phyloP scores from a whole-genome alignment of 1,139 yeast species.

The Suhomyces choctaworum region DNA sequence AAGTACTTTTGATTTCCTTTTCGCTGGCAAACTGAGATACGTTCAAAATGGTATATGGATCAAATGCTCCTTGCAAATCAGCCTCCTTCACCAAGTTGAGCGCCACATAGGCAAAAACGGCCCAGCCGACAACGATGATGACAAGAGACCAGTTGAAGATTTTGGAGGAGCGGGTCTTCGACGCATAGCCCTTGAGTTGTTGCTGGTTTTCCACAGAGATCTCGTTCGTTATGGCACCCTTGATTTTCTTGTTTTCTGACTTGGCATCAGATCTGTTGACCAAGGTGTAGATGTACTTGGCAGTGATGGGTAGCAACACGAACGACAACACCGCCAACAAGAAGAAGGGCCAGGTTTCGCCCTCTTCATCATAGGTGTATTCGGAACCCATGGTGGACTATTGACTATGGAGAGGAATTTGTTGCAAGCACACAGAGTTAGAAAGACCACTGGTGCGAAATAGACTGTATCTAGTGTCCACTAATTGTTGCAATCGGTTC shows the following conservation, averaged over 20 bases:
- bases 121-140: conserved; percentile 68
- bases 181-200: conserved; percentile 43
- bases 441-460: too few relatives aligned
- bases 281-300: conserved; percentile 41
- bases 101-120: conserved; percentile 51
- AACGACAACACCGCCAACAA: conserved; percentile 65
- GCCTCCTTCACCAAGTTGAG: conserved; percentile 50
- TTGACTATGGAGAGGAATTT: too few relatives aligned
- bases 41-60: conserved; percentile 87
- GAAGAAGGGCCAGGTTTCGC: conserved; percentile 96
- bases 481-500: background rate
- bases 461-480: too few relatives aligned
- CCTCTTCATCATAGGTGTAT: conserved; percentile 83
- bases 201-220: conserved; percentile 43
- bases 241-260: conserved; percentile 24
- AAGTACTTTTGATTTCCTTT: conserved; percentile 75
- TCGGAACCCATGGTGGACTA: conserved; percentile 35
- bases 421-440: too few relatives aligned
- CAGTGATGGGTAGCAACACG: conserved; percentile 69
- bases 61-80: conserved; percentile 56
- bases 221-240: conserved; percentile 36
- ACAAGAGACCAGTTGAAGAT: conserved; percentile 48
- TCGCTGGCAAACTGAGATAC: conserved; percentile 68
- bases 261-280: conserved; percentile 24
- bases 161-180: conserved; percentile 36